phyloP scores from a whole-genome alignment of 148 eudicot species.

The Gaultheria prostrata region DNA sequence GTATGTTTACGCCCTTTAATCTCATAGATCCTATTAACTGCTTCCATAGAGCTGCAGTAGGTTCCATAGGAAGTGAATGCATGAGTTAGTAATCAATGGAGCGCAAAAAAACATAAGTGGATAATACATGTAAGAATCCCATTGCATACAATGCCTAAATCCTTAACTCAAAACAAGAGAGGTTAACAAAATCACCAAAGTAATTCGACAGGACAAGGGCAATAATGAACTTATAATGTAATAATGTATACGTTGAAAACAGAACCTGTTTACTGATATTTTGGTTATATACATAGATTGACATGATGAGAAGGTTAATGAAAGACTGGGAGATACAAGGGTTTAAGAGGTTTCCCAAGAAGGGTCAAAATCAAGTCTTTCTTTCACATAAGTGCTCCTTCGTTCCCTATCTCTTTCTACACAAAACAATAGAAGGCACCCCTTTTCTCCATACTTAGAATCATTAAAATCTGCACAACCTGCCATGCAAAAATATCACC shows the following conservation, averaged over 20 bases:
- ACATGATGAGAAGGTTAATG: neutral
- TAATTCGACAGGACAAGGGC: neutral
- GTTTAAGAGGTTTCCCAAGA: neutral
- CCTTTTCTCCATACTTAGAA: neutral
- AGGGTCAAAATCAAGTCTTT: neutral
- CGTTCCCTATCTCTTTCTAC: neutral
- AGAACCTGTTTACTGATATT: neutral
- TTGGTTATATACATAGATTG: neutral
- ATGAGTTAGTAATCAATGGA: neutral
- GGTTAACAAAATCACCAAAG: neutral
- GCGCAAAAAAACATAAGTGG: neutral
- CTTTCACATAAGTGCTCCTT: neutral
- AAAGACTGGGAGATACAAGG: neutral
- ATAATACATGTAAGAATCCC: neutral
- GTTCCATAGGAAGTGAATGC: conserved; percentile 16
- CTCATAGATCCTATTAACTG: conserved; percentile 78
- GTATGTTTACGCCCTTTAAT: conserved; percentile 90
- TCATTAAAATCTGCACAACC: neutral
- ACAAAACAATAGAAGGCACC: neutral
- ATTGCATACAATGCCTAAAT: neutral
- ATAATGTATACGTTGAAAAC: neutral
- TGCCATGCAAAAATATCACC: neutral
- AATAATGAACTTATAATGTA: neutral
- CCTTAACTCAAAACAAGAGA: neutral
- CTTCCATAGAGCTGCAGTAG: conserved; percentile 71